Evolutionary conservation across 441 rosid genomes (phyloP), one percentile per base, ranked within the genome.

Genomic region (Jatropha podagrica): DNA sequence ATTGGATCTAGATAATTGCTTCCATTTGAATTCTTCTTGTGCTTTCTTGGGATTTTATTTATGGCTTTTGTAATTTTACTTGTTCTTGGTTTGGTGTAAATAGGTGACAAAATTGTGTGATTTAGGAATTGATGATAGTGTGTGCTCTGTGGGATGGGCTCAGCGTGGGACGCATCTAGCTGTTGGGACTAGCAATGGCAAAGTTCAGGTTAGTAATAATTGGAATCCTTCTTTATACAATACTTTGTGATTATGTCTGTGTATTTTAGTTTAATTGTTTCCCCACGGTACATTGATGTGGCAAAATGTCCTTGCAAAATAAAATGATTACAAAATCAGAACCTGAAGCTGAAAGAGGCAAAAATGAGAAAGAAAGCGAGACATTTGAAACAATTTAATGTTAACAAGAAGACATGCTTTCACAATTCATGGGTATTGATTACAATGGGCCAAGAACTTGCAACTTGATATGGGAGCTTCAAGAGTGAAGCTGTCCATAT

Each of bases 91-190:
- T 63, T 60, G 58, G 37, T 14, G 41, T 32, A 69, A 59, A 69
- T 86, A 93, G 97, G 97, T 95, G 59, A 95, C 99, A 11, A 95
- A 93, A 79, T 85, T 95, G 74, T 95, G 99, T 77, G 99, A 95
- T 80, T 86, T 93, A 68, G 99, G 98, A 58, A 74, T 83, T 68
- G 91, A 91, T 86, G 96, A 95, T 81, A 90, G 90, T 58, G 95
- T 95, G 52, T 93, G 99, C 79, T 95, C 99, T 27, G 97, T 95
- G 37, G 96, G 95, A 74, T 95, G 99, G 97, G 96, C 98, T 17
- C 90, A 88, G 68, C 96, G 90, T 17, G 94, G 92, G 65, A 84
- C 92, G 44, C 89, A 91, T 83, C 92, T 95, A 5, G 94, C 98
- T 26, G 93, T 95, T 74, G 99, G 99, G 81, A 93, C 97, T 68